A percentile compares a stretch with the other conserved stretches of the same genome.
phyloP scores from a whole-genome alignment of 139 green algal species.

The Coelastrella sp. region DNA sequence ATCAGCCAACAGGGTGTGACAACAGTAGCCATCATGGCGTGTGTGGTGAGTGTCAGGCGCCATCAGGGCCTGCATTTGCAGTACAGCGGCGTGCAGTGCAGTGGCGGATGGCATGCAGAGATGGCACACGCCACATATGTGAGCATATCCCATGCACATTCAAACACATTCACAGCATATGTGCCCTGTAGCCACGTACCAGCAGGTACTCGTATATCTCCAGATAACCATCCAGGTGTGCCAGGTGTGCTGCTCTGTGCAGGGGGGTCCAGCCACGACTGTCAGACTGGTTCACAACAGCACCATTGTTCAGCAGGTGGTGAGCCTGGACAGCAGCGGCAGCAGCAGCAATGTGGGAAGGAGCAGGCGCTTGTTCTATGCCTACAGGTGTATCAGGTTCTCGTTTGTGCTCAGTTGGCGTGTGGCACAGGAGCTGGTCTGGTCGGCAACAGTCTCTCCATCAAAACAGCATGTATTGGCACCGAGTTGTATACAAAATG shows the following conservation, averaged over 20 bases:
- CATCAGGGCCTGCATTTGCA: no score
- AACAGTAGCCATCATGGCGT: not conserved
- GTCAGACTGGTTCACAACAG: constrained; percentile 88
- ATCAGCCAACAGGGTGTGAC: not conserved
- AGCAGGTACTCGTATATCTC: constrained; percentile 97
- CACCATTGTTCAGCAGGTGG: constrained; percentile 92
- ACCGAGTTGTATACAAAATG: no score
- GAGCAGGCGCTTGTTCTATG: no score
- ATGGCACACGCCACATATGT: no score
- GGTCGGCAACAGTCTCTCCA: no score
- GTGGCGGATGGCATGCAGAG: no score
- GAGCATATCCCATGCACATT: no score
- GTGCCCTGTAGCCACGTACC: constrained; percentile 54
- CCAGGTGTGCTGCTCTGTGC: constrained; percentile 92
- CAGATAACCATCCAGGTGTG: constrained; percentile 93
- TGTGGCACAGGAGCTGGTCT: no score
- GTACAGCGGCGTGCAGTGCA: no score
- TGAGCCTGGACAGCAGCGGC: constrained; percentile 73
- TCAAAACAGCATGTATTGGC: no score
- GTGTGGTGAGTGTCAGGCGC: not conserved
- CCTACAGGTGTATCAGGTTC: no score
- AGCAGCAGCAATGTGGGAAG: constrained; percentile 4
- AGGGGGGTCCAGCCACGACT: constrained; percentile 88
- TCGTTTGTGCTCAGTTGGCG: no score
- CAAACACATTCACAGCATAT: not conserved